Base-by-base conservation (phyloP, 768 basidiomycete species). In the Gyrodon lividus region DNA sequence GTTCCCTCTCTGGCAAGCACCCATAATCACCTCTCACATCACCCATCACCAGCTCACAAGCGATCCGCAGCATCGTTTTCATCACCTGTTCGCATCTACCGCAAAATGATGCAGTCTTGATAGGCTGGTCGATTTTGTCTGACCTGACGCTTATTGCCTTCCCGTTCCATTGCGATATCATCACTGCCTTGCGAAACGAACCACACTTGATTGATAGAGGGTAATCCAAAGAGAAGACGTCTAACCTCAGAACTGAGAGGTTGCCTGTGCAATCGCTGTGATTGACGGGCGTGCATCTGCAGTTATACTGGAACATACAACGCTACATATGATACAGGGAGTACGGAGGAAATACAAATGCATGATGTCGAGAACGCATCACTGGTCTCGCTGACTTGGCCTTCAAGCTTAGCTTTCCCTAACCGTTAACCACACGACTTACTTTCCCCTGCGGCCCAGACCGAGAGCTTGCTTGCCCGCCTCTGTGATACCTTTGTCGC, bases 61-160 rank as follows among this genome's bases (percentile, higher is more conserved):
- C 70, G 0, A 59, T 70, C 9, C 66, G 70, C 26, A 67, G 65
- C 17, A 67, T 73, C 52, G 55, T 72, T 38, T 73, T 73, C 65
- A 56, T 71, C 56, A 71, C 71, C 20, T 52, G 61, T 39, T 59
- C 59, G 37, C 53, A 60, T 23, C 58, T 72, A 13, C 68, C 63
- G 9, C 60, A 46, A n/a, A 68, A 69, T 52, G 65, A 63, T 14
- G 72, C 63, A 16, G 66, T 73, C 19, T 62, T 72, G 37, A 16
- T 71, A 44, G 68, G 54, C 3, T 73, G 72, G 71, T 59, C 67
- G 30, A 23, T 54, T 26, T 40, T 64, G 24, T 67, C 66, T 4
- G 56, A 57, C 41, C 37, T 46, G 24, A 67, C 63, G 26, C 39
- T 60, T 5, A 20, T 59, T n/a, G 28, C 58, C 17, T 59, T 65